Conservation (phyloP, 2,329 filamentous ascomycete genomes). For the Calonectria pteridis region DNA sequence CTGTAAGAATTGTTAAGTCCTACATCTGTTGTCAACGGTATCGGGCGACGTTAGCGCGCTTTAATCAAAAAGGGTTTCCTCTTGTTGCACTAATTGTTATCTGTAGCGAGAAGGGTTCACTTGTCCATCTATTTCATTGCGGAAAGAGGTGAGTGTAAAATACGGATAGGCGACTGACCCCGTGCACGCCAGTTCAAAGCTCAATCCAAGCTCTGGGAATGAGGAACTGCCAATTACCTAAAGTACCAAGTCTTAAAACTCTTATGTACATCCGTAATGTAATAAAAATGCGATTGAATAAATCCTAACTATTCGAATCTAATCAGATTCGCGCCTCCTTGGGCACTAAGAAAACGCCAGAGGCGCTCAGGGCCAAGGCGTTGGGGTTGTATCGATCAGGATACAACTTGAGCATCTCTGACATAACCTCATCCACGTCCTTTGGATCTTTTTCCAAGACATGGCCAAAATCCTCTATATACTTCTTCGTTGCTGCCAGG, state of each 20-base stretch:
- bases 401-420: neutral
- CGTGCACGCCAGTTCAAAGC: neutral
- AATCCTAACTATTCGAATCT: neutral
- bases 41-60: too few relatives aligned
- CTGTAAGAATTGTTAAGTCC: too few relatives aligned
- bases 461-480: neutral
- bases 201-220: neutral
- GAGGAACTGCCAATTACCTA: neutral
- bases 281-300: neutral
- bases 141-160: too few relatives aligned
- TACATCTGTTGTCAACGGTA: too few relatives aligned
- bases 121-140: too few relatives aligned
- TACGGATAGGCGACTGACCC: neutral
- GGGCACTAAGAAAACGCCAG: neutral
- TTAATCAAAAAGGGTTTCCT: too few relatives aligned
- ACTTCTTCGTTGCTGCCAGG: neutral
- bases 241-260: neutral
- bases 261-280: neutral
- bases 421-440: neutral
- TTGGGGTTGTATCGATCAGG: neutral
- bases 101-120: too few relatives aligned
- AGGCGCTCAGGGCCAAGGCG: neutral
- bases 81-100: too few relatives aligned
- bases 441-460: neutral
- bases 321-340: neutral